Evolutionary conservation across 768 basidiomycete genomes (phyloP).

Genomic region (Brasilioporus rufonigricans): DNA sequence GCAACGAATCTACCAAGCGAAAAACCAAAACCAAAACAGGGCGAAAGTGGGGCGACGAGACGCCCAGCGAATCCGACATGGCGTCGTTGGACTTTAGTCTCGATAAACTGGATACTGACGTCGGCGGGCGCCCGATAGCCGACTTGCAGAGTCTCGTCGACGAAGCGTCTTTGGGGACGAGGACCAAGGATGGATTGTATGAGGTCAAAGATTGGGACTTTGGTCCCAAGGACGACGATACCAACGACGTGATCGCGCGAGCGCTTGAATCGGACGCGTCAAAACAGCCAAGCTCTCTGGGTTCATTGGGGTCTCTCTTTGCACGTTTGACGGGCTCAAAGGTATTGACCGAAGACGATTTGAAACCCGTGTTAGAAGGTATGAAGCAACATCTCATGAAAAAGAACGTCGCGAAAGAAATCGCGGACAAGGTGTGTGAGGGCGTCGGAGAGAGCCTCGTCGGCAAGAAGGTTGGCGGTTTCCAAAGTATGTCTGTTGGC

Average conservation of each 20-base stretch:
- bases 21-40: conserved; percentile 68
- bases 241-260: conserved; percentile 55
- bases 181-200: conserved; percentile 70
- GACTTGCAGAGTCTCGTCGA: conserved; percentile 67
- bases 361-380: conserved; percentile 83
- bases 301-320: conserved; percentile 75
- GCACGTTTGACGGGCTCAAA: conserved; percentile 85
- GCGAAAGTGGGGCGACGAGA: conserved; percentile 91
- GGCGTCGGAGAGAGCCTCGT: conserved; percentile 87
- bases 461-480: conserved; percentile 88
- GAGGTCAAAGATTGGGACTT: conserved; percentile 88
- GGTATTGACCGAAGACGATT: conserved; percentile 74
- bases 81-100: conserved; percentile 85
- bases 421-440: conserved; percentile 92
- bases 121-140: conserved; percentile 32
- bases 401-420: conserved; percentile 97
- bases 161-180: conserved; percentile 69
- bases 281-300: conserved; percentile 46
- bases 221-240: conserved; percentile 39
- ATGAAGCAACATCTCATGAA: conserved; percentile 99
- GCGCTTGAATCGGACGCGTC: conserved; percentile 49
- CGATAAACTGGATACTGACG: conserved; percentile 45
- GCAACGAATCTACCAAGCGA: conserved; percentile 59
- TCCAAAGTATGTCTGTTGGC: conserved; percentile 63
- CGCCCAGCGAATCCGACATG: conserved; percentile 85